These are phyloP conservation scores for Artemisia argyi DNA, from an alignment of 129 eudicot species.

Conservation along the genomic window DNA sequence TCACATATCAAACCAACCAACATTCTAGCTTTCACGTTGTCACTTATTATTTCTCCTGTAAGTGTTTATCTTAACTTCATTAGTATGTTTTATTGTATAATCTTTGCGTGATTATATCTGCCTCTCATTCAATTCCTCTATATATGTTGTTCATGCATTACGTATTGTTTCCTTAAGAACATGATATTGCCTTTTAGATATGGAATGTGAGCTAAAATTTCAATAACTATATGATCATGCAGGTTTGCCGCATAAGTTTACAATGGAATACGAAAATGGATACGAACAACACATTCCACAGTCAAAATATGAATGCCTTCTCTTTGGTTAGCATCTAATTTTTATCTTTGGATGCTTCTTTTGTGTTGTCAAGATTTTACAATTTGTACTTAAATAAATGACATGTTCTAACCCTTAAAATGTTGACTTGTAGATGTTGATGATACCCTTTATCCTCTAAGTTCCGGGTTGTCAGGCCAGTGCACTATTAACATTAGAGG, in stretches of 20 bases:
- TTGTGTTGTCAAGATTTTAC: neutral
- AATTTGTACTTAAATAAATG: neutral
- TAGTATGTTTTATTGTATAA: neutral
- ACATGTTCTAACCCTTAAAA: neutral
- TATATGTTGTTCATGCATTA: neutral
- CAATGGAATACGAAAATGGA: neutral
- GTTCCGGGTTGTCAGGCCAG: slow-evolving; percentile 72
- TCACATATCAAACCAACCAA: neutral
- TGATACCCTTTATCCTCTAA: slow-evolving; percentile 87
- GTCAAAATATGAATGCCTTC: slow-evolving; percentile 82
- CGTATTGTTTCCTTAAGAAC: neutral
- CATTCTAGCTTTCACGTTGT: neutral
- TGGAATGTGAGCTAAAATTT: neutral
- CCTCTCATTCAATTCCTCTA: neutral
- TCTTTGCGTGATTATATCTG: neutral
- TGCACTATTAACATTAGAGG: slow-evolving; percentile 84
- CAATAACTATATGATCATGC: neutral
- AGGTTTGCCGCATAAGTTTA: neutral
- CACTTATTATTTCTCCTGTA: slow-evolving; percentile 3
- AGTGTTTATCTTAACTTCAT: neutral
- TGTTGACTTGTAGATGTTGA: slow-evolving; percentile 75
- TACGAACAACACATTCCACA: slow-evolving; percentile 8
- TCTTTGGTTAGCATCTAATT: slow-evolving; percentile 63
- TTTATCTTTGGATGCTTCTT: neutral
- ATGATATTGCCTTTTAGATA: neutral